Percentiles rank a stretch among this genome's conserved stretches.
These are phyloP conservation scores for Mortierella claussenii DNA, from an alignment of 192 early-diverging fungal genomes.

Conservation along the genomic window DNA sequence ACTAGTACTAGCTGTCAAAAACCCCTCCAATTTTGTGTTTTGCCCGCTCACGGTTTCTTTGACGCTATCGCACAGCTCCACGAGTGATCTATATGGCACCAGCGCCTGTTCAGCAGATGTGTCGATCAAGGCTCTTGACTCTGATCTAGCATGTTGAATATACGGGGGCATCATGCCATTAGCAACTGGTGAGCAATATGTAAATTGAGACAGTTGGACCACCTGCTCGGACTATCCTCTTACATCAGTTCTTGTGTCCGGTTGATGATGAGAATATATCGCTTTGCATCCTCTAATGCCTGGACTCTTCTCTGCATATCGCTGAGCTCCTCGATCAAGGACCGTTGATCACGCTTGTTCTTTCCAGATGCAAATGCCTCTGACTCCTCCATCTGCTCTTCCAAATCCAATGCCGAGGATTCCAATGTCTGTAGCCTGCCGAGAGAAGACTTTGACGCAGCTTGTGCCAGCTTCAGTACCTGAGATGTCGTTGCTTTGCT, in stretches of 20 bases:
- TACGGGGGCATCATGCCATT: no score
- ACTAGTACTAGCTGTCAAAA: constrained; percentile 40
- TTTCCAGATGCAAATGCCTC: constrained; percentile 39
- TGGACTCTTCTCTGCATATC: constrained; percentile 37
- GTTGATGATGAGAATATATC: constrained; percentile 56
- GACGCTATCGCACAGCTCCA: constrained; percentile 34
- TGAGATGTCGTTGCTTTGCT: constrained; percentile 23
- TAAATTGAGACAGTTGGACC: no score
- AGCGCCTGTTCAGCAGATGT: constrained; percentile 51
- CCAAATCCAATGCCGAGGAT: constrained; percentile 34
- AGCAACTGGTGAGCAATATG: neutral
- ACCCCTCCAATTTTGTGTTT: constrained; percentile 46
- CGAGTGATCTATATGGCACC: constrained; percentile 55
- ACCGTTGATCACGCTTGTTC: constrained; percentile 27
- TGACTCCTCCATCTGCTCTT: constrained; percentile 40
- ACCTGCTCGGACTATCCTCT: no score
- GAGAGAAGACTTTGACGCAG: constrained; percentile 10
- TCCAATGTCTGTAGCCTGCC: constrained; percentile 20
- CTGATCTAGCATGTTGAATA: constrained; percentile 16
- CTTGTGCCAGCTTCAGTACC: constrained; percentile 23
- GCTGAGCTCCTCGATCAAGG: constrained; percentile 47
- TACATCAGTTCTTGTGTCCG: constrained; percentile 58
- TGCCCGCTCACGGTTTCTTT: constrained; percentile 16
- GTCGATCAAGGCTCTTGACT: constrained; percentile 51
- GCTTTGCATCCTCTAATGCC: constrained; percentile 50